These are phyloP conservation scores for Penicillium vulpinum DNA, from an alignment of 2,329 filamentous ascomycete species.

Conservation along the genomic window DNA sequence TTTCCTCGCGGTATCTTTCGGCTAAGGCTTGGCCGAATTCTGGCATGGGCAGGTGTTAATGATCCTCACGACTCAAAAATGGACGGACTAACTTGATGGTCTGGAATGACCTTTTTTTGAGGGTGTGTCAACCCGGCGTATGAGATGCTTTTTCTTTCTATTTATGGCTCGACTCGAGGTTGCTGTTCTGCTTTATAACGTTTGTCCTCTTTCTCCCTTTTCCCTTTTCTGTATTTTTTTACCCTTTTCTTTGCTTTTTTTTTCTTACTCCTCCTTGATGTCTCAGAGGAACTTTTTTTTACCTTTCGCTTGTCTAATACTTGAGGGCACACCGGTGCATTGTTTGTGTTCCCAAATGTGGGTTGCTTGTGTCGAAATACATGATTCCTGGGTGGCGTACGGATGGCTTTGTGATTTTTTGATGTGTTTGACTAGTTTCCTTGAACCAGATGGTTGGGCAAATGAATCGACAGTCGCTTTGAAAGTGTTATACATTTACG, in stretches of 20 bases:
- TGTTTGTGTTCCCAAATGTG: constrained; percentile 12
- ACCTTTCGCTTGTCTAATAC: constrained; percentile 29
- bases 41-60: constrained; percentile 44
- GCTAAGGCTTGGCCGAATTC: constrained; percentile 27
- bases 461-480: constrained; percentile 20
- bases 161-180: constrained; percentile 23
- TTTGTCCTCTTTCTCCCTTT: constrained; percentile 13
- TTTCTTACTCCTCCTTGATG: constrained; percentile 16
- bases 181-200: constrained; percentile 26
- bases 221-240: constrained; percentile 19
- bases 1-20: constrained; percentile 19
- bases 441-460: constrained; percentile 15
- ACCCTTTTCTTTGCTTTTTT: constrained; percentile 15
- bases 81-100: constrained; percentile 34
- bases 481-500: not conserved
- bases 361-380: constrained; percentile 25
- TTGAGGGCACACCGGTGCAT: constrained; percentile 25
- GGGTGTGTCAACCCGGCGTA: constrained; percentile 35
- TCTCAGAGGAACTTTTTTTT: constrained; percentile 8
- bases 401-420: constrained; percentile 22
- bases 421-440: constrained; percentile 20
- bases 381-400: constrained; percentile 27
- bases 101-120: constrained; percentile 29
- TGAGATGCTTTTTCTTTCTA: constrained; percentile 21
- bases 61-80: constrained; percentile 42